Percentiles rank a stretch among this genome's conserved stretches.
Conservation (phyloP, 148 eudicot species). For the Rhododendron mucronatum region DNA sequence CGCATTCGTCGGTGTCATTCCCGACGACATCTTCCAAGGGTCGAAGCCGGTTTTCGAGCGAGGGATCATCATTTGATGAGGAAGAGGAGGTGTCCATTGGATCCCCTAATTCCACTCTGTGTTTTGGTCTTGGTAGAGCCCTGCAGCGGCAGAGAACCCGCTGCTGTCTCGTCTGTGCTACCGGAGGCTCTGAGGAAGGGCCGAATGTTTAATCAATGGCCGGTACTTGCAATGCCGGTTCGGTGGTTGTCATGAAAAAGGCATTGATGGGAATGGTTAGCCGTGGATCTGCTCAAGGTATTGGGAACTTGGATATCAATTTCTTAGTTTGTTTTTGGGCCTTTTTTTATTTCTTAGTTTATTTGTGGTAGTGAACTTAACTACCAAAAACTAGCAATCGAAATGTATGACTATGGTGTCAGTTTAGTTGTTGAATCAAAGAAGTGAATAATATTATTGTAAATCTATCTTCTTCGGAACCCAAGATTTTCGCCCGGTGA, state of each 20-base stretch:
- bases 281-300: conserved; percentile 20
- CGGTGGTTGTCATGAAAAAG: conserved; percentile 28
- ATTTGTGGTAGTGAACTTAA: conserved; percentile 11
- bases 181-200: neutral
- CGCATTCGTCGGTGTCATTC: neutral
- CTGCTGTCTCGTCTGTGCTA: neutral
- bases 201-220: neutral
- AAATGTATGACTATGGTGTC: neutral
- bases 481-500: too few species aligned
- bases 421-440: neutral
- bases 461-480: neutral
- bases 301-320: neutral
- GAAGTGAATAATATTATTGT: neutral
- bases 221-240: neutral
- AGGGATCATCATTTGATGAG: conserved; percentile 17
- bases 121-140: conserved; percentile 25
- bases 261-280: conserved; percentile 32
- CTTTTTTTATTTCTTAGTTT: neutral
- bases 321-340: neutral
- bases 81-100: conserved; percentile 10
- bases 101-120: conserved; percentile 26
- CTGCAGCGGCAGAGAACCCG: neutral
- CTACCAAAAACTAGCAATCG: conserved; percentile 10
- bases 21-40: neutral
- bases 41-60: conserved; percentile 15